Conservation (phyloP, 2,329 filamentous ascomycete species). For the Ophiostoma himal-ulmi region DNA sequence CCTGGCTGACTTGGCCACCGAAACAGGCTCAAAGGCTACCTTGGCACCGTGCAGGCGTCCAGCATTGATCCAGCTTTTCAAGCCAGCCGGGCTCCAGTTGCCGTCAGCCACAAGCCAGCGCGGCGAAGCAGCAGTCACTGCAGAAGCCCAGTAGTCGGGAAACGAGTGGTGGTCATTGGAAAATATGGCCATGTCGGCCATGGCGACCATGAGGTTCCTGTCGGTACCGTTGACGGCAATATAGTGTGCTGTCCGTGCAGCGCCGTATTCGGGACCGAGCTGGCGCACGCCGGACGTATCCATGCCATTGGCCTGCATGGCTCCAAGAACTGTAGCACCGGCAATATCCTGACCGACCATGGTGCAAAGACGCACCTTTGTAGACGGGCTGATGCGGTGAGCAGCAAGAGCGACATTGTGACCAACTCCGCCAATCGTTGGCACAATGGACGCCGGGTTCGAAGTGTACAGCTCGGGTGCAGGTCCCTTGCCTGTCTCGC, state of each 20-base stretch:
- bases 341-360: constrained; percentile 76
- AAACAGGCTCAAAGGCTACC: constrained; percentile 85
- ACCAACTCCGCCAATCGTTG: constrained; percentile 84
- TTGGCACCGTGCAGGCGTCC: constrained; percentile 51
- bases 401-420: constrained; percentile 86
- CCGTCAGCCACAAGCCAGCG: constrained; percentile 79
- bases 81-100: constrained; percentile 68
- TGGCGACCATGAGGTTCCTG: constrained; percentile 81
- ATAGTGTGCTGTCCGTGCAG: constrained; percentile 77
- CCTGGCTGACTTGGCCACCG: constrained; percentile 66
- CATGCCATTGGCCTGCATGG: constrained; percentile 59
- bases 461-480: constrained; percentile 66
- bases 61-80: constrained; percentile 62
- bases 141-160: constrained; percentile 53
- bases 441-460: constrained; percentile 73
- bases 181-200: constrained; percentile 92
- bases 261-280: constrained; percentile 42
- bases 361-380: constrained; percentile 68
- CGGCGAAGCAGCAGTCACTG: constrained; percentile 53
- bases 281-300: constrained; percentile 57
- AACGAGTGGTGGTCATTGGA: constrained; percentile 37
- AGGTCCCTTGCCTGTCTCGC: constrained; percentile 29
- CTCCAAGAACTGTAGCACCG: constrained; percentile 65
- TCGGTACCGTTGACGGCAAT: constrained; percentile 78
- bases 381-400: constrained; percentile 56